phyloP scores from a whole-genome alignment of 2,329 filamentous ascomycete genomes.

The Pyrenochaeta sp. region DNA sequence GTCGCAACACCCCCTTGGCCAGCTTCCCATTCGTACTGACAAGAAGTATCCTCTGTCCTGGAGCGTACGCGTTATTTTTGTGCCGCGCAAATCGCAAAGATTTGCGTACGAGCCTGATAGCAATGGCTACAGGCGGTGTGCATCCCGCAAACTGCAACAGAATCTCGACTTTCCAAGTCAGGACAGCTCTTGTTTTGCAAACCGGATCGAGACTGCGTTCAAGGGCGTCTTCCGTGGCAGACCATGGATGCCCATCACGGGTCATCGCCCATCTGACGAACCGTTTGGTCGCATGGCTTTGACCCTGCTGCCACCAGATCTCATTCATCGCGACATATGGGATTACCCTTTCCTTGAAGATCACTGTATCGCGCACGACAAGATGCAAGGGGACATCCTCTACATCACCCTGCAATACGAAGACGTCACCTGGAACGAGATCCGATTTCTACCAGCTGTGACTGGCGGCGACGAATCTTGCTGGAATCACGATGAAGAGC shows the following conservation, averaged over 20 bases:
- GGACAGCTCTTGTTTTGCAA: constrained; percentile 48
- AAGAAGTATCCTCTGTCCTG: constrained; percentile 49
- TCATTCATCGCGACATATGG: constrained; percentile 47
- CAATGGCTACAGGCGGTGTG: constrained; percentile 48
- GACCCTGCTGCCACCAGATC: constrained; percentile 42
- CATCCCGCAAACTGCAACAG: constrained; percentile 50
- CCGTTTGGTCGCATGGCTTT: constrained; percentile 52
- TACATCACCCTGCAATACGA: constrained; percentile 52
- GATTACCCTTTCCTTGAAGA: constrained; percentile 52
- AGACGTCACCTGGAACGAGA: constrained; percentile 52
- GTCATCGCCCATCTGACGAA: constrained; percentile 49
- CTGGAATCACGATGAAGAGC: constrained; percentile 51
- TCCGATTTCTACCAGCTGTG: constrained; percentile 46
- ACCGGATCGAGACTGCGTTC: constrained; percentile 48
- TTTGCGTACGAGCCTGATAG: constrained; percentile 52
- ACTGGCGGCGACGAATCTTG: constrained; percentile 46
- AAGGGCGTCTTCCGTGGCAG: constrained; percentile 47
- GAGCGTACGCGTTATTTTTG: constrained; percentile 49
- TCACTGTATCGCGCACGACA: constrained; percentile 53
- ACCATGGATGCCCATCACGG: constrained; percentile 52
- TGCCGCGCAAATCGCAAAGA: constrained; percentile 47
- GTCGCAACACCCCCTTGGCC: constrained; percentile 37
- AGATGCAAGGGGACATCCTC: constrained; percentile 52
- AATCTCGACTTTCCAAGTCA: constrained; percentile 48
- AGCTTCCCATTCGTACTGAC: constrained; percentile 49